Evolutionary conservation across 129 eudicot species (phyloP).

Genomic region (Centella asiatica): DNA sequence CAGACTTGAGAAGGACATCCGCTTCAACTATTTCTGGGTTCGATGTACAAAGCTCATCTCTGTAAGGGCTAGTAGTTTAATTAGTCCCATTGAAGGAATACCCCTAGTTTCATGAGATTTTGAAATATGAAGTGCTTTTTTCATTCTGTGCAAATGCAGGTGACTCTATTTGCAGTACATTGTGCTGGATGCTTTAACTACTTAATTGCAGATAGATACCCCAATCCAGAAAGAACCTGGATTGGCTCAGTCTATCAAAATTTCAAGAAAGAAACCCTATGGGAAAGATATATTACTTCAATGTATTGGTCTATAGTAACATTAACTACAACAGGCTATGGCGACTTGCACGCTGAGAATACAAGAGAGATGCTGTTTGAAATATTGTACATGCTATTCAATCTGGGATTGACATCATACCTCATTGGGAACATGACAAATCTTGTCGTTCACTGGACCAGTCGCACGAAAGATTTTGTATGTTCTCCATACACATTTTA

Average conservation of each 20-base stretch:
- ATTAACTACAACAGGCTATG: conserved; percentile 89
- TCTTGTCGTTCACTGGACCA: conserved; percentile 89
- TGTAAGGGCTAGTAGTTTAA: conserved; percentile 35
- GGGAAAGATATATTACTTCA: conserved; percentile 67
- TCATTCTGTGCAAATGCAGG: conserved; percentile 35
- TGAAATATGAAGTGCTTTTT: conserved; percentile 7
- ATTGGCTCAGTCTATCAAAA: conserved; percentile 73
- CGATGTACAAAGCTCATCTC: conserved; percentile 81
- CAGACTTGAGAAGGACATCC: conserved; percentile 97
- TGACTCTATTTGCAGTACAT: conserved; percentile 85
- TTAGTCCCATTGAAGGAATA: conserved; percentile 4
- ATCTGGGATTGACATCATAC: conserved; percentile 83
- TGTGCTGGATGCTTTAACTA: conserved; percentile 94
- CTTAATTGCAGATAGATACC: conserved; percentile 79
- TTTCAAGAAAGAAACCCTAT: conserved; percentile 55
- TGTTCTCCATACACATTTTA: conserved; percentile 18
- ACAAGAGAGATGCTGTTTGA: conserved; percentile 82
- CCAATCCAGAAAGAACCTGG: conserved; percentile 77
- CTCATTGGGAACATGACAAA: conserved; percentile 97
- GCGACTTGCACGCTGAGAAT: conserved; percentile 85
- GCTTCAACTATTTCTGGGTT: conserved; percentile 91
- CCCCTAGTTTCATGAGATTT: conserved; percentile 1
- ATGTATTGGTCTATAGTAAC: conserved; percentile 94
- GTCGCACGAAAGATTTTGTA: conserved; percentile 85
- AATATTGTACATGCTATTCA: conserved; percentile 78